These are phyloP conservation scores for Aegle marmelos DNA, from an alignment of 345 rosid genomes.

Conservation along the genomic window DNA sequence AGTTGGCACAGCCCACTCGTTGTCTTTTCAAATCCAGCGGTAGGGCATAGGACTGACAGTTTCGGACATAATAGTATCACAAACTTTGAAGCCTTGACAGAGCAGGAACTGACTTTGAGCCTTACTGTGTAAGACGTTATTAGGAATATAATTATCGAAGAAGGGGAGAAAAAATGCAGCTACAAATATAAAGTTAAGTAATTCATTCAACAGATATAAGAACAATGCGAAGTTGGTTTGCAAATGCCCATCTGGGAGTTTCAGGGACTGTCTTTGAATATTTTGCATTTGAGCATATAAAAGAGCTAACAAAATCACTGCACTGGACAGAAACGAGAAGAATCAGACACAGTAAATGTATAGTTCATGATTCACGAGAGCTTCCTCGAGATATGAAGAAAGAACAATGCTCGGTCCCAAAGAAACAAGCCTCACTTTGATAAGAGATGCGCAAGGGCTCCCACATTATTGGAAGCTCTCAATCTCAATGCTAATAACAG, in stretches of 20 bases:
- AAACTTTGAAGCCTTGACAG: background rate
- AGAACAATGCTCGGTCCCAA: background rate
- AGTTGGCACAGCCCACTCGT: constrained; percentile 15
- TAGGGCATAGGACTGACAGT: background rate
- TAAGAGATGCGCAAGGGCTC: background rate
- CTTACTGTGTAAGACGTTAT: background rate
- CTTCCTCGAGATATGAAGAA: background rate
- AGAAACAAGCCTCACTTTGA: background rate
- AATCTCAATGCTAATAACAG: background rate
- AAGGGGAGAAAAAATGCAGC: background rate
- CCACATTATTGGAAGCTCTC: background rate
- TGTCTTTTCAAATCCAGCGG: constrained; percentile 8
- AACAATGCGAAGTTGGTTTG: background rate
- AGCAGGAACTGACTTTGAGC: background rate
- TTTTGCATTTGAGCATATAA: background rate
- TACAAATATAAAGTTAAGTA: background rate
- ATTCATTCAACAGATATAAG: background rate
- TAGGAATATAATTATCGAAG: background rate
- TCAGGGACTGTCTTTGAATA: background rate
- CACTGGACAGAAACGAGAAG: background rate
- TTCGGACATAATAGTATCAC: background rate
- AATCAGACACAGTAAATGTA: background rate
- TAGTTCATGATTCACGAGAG: background rate
- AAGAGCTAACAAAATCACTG: background rate
- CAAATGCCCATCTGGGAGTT: background rate